Conservation (phyloP, 2,329 filamentous ascomycete species). For the Lasiodiplodia hormozganensis region DNA sequence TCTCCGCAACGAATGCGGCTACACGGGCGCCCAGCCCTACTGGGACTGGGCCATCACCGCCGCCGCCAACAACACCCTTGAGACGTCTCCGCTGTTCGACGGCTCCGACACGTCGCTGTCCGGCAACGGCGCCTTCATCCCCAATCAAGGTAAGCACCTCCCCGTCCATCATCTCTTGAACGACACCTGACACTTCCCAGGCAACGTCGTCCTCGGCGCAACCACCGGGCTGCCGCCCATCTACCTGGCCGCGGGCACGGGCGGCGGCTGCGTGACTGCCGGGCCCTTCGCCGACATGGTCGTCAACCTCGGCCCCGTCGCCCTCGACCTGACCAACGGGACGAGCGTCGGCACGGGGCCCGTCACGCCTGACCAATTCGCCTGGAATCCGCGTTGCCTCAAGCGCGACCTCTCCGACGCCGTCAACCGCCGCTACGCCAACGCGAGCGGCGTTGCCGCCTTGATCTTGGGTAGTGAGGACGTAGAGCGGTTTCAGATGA, state of each 20-base stretch:
- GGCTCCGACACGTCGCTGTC: constrained; percentile 57
- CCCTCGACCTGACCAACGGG: constrained; percentile 41
- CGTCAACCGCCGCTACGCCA: constrained; percentile 34
- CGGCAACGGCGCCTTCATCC: constrained; percentile 54
- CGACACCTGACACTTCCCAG: not conserved
- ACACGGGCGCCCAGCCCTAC: constrained; percentile 54
- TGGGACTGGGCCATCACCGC: constrained; percentile 56
- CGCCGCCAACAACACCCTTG: constrained; percentile 46
- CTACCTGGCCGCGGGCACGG: constrained; percentile 58
- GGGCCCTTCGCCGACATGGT: constrained; percentile 59
- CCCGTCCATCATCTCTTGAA: too few species aligned
- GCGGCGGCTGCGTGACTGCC: constrained; percentile 61
- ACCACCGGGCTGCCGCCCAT: constrained; percentile 33
- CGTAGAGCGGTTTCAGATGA: constrained; percentile 45
- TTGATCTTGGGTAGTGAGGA: constrained; percentile 37
- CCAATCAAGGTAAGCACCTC: constrained; percentile 35
- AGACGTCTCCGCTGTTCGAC: constrained; percentile 61
- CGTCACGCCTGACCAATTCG: constrained; percentile 57
- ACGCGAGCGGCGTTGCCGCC: constrained; percentile 35
- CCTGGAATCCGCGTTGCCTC: constrained; percentile 49
- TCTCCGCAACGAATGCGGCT: constrained; percentile 52
- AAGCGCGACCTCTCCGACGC: constrained; percentile 46
- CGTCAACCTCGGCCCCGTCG: constrained; percentile 58
- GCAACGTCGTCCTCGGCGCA: constrained; percentile 24
- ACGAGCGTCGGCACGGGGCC: constrained; percentile 61